A percentile compares a stretch with the other conserved stretches of the same genome.
phyloP scores from a whole-genome alignment of 2,329 filamentous ascomycete species.

The Daldinia sp. region DNA sequence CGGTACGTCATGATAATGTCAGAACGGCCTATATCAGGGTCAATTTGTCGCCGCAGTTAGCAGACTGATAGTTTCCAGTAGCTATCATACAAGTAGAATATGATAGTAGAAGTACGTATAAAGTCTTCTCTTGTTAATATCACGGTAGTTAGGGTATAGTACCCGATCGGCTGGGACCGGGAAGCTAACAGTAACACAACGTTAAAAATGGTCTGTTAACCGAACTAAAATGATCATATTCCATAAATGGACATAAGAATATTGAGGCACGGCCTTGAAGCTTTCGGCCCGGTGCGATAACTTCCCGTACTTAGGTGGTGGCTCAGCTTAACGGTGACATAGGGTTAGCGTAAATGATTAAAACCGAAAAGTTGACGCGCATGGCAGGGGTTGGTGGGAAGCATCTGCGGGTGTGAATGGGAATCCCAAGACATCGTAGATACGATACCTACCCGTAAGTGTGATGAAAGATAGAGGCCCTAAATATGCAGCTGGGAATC shows the following conservation, averaged over 20 bases:
- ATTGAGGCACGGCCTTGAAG: conserved; percentile 10
- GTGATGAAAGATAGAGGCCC: conserved; percentile 12
- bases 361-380: conserved; percentile 30
- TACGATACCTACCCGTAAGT: conserved; percentile 4
- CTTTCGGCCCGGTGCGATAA: conserved; percentile 26
- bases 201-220: not conserved
- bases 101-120: not conserved
- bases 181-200: not conserved
- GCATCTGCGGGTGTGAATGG: conserved; percentile 3
- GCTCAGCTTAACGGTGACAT: conserved; percentile 11
- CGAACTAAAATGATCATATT: conserved; percentile 8
- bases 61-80: not conserved
- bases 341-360: conserved; percentile 24
- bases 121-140: not conserved
- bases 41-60: not conserved
- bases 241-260: conserved; percentile 24
- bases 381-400: conserved; percentile 11
- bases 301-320: not conserved
- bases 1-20: not conserved
- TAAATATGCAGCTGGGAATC: conserved; percentile 26
- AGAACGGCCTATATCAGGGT: not conserved
- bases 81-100: not conserved
- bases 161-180: not conserved
- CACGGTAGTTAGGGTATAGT: not conserved
- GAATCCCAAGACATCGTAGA: conserved; percentile 6